Conservation (phyloP, 2,329 filamentous ascomycete species). For the Bipolaris zeicola region DNA sequence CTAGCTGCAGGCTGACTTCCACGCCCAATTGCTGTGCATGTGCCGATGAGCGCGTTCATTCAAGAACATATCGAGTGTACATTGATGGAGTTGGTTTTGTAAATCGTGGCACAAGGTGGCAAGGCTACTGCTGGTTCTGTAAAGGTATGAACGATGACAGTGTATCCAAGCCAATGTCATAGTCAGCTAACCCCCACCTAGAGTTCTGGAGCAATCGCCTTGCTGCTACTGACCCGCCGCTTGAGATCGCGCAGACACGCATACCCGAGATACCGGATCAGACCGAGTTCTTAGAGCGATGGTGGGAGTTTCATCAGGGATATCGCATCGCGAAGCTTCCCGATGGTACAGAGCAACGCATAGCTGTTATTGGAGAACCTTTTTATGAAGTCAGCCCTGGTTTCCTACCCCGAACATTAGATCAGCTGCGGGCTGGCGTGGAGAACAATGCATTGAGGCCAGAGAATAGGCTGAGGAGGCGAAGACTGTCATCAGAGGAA, state of each 20-base stretch:
- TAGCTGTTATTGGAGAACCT: constrained; percentile 56
- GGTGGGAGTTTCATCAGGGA: constrained; percentile 58
- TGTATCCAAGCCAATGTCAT: too few relatives aligned
- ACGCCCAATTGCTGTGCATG: constrained; percentile 51
- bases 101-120: constrained; percentile 55
- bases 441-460: constrained; percentile 37
- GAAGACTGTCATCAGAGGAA: constrained; percentile 31
- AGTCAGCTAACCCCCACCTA: constrained; percentile 22
- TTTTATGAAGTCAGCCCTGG: constrained; percentile 55
- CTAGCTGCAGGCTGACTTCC: constrained; percentile 50
- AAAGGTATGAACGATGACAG: constrained; percentile 39
- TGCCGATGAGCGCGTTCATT: constrained; percentile 49
- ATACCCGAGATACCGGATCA: constrained; percentile 57
- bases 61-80: constrained; percentile 53
- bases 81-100: constrained; percentile 59
- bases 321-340: constrained; percentile 49
- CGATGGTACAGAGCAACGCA: constrained; percentile 53
- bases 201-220: constrained; percentile 58
- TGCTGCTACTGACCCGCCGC: constrained; percentile 48
- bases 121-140: constrained; percentile 60
- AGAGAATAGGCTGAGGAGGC: constrained; percentile 37
- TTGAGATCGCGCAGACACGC: constrained; percentile 52
- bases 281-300: constrained; percentile 52
- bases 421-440: constrained; percentile 49
- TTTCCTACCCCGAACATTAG: constrained; percentile 53